These are phyloP conservation scores for Letharia columbiana DNA, from an alignment of 495 filamentous ascomycete genomes.

Conservation along the genomic window DNA sequence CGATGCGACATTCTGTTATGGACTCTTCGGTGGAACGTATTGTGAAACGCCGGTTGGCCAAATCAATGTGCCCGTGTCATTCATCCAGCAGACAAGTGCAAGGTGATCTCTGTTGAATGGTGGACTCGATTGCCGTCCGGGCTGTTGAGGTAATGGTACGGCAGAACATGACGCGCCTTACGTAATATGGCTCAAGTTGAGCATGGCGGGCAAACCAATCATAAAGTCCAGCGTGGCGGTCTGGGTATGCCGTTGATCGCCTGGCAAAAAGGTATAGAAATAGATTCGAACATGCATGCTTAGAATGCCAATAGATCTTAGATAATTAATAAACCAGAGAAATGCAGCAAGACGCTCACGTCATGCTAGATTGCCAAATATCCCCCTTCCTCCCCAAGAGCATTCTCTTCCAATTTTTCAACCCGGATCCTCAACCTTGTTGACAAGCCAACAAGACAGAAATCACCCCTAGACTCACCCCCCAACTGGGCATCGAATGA, in stretches of 20 bases:
- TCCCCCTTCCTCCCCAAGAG: not conserved
- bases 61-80: slow-evolving; percentile 1
- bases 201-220: not conserved
- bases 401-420: not conserved
- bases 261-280: not conserved
- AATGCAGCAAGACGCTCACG: not conserved
- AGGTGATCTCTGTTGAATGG: not conserved
- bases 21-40: not conserved
- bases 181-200: not conserved
- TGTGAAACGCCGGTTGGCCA: slow-evolving; percentile 1
- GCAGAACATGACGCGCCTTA: not conserved
- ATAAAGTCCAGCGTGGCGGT: not conserved
- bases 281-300: not conserved
- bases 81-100: slow-evolving; percentile 6
- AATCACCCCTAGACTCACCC: too few relatives aligned
- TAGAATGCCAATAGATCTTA: not conserved
- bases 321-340: not conserved
- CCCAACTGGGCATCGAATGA: too few relatives aligned
- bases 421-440: too few relatives aligned
- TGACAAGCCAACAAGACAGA: too few relatives aligned
- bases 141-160: not conserved
- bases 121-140: not conserved
- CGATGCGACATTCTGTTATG: not conserved
- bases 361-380: not conserved
- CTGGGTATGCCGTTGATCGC: not conserved